Evolutionary conservation across 2,329 filamentous ascomycete genomes (phyloP), one percentile per base, ranked within the genome.

Genomic region (Pseudogymnoascus sp.): DNA sequence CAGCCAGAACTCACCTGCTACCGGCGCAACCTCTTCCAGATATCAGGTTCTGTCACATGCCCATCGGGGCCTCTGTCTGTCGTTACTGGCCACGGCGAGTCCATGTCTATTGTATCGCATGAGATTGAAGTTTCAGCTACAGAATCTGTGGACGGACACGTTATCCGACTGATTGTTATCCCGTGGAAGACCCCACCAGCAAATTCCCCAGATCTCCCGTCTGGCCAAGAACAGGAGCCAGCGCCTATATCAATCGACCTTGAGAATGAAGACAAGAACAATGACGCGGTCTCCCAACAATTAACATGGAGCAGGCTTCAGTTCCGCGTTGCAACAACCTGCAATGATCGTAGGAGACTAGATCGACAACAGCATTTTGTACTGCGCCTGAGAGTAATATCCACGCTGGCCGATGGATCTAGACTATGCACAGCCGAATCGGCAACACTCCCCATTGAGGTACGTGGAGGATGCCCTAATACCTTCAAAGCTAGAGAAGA

Each of bases 361-460:
- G 93, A 97, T 74, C 83, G 97, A 53, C 93, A 97, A 74, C 93
- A 97, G 73, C 93, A 97, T 77, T 97, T 97, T 75, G 87, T 96
- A 10, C 82, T 97, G 64, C 88, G 92, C 67, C 79, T 97, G 61
- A 96, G 93, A 75, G 87, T 96, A 9, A 80, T 93, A 67, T 93
- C 88, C 15, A 95, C 91, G 0, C 78, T 97, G 60, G 84, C 90
- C 0, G 95, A 91, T 65, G 91, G 91, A n/a, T 83, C 82, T 35
- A 96, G 93, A 75, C 83, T 91, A 35, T 83, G 91, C 7, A 82
- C 97, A 61, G 89, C 89, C 61, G 93, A 97, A 76, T 87, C 91
- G 15, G 87, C 87, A 31, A 97, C 93, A 0, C 89, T 91, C 0
- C 91, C 93, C 1, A 93, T 97, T 69, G 96, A 97, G 63, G 93